Percentiles rank a stretch among this genome's conserved stretches.
These are phyloP conservation scores for Fagus crenata DNA, from an alignment of 306 rosid species.

Conservation along the genomic window DNA sequence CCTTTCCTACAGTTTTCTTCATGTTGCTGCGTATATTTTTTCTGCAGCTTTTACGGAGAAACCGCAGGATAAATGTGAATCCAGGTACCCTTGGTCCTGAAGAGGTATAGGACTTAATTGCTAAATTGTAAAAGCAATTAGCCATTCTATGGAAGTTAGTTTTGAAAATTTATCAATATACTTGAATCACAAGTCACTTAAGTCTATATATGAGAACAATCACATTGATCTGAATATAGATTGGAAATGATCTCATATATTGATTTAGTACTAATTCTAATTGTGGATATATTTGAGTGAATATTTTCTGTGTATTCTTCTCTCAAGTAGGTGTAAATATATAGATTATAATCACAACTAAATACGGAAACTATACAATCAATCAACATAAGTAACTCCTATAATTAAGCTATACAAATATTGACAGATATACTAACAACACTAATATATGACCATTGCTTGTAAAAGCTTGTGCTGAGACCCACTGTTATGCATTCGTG, in stretches of 20 bases:
- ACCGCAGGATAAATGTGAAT: conserved; percentile 68
- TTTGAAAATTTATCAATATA: not conserved
- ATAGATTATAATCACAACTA: no score
- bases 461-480: conserved; percentile 19
- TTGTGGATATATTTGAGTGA: no score
- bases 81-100: conserved; percentile 75
- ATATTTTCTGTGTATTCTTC: no score
- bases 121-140: not conserved
- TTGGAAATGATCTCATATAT: conserved; percentile 14
- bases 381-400: no score
- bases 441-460: not conserved
- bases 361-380: no score
- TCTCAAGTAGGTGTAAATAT: no score
- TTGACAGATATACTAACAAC: no score
- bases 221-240: not conserved
- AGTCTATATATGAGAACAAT: not conserved
- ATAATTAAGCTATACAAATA: no score
- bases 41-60: conserved; percentile 83
- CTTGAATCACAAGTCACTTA: not conserved
- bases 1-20: conserved; percentile 20
- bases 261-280: conserved; percentile 11
- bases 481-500: conserved; percentile 15
- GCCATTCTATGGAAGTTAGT: not conserved
- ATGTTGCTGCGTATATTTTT: conserved; percentile 14
- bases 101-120: conserved; percentile 61